Evolutionary conservation across 257 asterid genomes (phyloP).

Genomic region (Solanum appendiculatum): DNA sequence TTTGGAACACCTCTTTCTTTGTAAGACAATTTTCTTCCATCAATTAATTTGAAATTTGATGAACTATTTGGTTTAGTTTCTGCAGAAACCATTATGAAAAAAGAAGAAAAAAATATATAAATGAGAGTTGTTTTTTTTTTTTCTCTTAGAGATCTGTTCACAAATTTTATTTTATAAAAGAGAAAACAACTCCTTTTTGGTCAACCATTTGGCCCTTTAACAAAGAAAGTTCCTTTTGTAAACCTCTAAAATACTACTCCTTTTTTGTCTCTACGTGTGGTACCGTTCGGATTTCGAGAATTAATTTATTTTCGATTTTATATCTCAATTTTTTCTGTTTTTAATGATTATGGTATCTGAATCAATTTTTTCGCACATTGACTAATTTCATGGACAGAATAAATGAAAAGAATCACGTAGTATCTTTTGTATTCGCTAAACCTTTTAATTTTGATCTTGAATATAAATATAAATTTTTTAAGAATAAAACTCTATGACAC

Average conservation of each 20-base stretch:
- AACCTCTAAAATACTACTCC: neutral
- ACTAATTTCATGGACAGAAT: no score
- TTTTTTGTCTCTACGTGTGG: neutral
- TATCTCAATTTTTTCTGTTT: no score
- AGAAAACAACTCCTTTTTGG: neutral
- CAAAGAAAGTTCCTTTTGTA: neutral
- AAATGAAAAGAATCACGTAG: no score
- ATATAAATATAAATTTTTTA: no score
- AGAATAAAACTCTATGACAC: no score
- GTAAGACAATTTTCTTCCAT: constrained; percentile 82
- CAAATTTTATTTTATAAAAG: neutral
- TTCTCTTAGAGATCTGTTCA: neutral
- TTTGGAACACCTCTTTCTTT: constrained; percentile 75
- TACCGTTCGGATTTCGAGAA: fast-evolving
- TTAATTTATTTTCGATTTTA: no score
- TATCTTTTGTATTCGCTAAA: neutral
- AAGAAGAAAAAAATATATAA: neutral
- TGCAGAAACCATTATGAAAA: neutral
- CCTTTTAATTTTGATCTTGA: neutral
- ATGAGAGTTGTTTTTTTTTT: neutral
- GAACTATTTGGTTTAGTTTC: neutral
- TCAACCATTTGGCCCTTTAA: neutral
- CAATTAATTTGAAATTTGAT: constrained; percentile 47
- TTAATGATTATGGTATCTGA: fast-evolving
- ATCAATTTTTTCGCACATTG: fast-evolving